Percentiles rank a stretch among this genome's conserved stretches.
phyloP scores from a whole-genome alignment of 306 rosid species.

The Cicer pinnatifidum region DNA sequence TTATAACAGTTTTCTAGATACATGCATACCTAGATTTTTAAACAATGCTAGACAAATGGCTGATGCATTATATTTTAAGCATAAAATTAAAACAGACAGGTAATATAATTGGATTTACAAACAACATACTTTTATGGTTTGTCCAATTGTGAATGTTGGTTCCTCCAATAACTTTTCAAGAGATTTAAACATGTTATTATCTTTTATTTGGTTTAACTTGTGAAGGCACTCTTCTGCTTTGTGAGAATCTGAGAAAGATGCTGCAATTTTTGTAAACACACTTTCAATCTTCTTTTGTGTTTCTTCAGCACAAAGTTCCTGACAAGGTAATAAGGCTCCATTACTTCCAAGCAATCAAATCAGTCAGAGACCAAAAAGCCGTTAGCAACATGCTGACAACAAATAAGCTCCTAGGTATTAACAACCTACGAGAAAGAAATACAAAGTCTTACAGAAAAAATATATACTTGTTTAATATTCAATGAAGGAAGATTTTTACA shows the following conservation, averaged over 20 bases:
- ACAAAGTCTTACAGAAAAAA: background rate
- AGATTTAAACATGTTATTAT: slow-evolving; percentile 63
- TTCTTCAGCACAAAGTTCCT: slow-evolving; percentile 79
- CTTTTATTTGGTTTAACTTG: slow-evolving; percentile 74
- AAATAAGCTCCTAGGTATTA: slow-evolving; percentile 8
- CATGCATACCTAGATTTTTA: slow-evolving; percentile 31
- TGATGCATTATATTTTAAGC: slow-evolving; percentile 27
- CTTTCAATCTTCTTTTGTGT: slow-evolving; percentile 54
- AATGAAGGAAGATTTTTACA: slow-evolving; percentile 25
- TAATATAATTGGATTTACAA: slow-evolving; percentile 49
- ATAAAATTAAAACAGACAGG: slow-evolving; percentile 13
- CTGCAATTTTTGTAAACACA: slow-evolving; percentile 65
- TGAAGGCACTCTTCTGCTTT: slow-evolving; percentile 76
- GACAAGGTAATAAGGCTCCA: slow-evolving; percentile 43
- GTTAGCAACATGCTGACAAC: slow-evolving; percentile 15
- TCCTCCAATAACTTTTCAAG: slow-evolving; percentile 70
- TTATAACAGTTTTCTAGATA: background rate
- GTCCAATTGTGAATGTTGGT: slow-evolving; percentile 47
- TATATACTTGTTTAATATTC: background rate
- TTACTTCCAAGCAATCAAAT: slow-evolving; percentile 37
- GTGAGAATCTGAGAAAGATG: slow-evolving; percentile 72
- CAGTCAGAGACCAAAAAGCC: slow-evolving; percentile 35
- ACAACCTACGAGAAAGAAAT: background rate
- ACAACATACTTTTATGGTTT: slow-evolving; percentile 63
- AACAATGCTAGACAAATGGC: slow-evolving; percentile 2